Base-by-base conservation (phyloP, 2,329 filamentous ascomycete species). In the Alternaria sp. region DNA sequence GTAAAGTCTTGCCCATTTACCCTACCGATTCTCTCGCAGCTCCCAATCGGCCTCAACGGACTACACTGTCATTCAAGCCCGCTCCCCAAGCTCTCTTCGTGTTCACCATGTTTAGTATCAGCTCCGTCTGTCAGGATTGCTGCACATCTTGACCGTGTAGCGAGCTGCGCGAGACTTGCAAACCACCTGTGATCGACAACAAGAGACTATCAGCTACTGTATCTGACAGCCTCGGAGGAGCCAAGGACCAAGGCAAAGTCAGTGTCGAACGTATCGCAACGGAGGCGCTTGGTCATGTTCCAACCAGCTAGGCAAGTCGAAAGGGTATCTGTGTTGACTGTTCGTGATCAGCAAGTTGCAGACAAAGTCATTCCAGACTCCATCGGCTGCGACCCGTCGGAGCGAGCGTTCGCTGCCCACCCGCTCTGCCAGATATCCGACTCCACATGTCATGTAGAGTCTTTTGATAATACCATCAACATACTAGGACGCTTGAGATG, bases 281-380 rank as follows among this genome's bases (percentile, higher is more conserved):
- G 80, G 50, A 81, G 70, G 54, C 79, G 77, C 44, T 77, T 77
- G 57, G 82, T 81, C 26, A 78, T 77, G 26, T 73, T 71, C 15
- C 81, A 81, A 0, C 82, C 82, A 63, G 83, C 81, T 7, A 82
- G 61, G 11, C 80, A 80, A 12, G 81, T 83, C 81, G 81, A 83
- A 6, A 79, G 68, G 3, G 81, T 68, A 57, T 83, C 79, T 4
- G 78, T 71, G 63, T 83, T 83, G 53, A 79, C 80, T 49, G 77
- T 78, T 10, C 80, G 81, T 60, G 82, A 82, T 10, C 26, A 26
- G 8, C 15, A 17, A 7, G 15, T 28, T 5, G 10, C 12, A 50
- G 19, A 83, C 77, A 67, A 83, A 83, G 65, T 83, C 81, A 83
- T 81, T 55, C 79, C 81, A 12, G 81, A 76, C 62, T 83, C 81